phyloP scores from a whole-genome alignment of 2,329 filamentous ascomycete species.

The Fusarium kyushuense region DNA sequence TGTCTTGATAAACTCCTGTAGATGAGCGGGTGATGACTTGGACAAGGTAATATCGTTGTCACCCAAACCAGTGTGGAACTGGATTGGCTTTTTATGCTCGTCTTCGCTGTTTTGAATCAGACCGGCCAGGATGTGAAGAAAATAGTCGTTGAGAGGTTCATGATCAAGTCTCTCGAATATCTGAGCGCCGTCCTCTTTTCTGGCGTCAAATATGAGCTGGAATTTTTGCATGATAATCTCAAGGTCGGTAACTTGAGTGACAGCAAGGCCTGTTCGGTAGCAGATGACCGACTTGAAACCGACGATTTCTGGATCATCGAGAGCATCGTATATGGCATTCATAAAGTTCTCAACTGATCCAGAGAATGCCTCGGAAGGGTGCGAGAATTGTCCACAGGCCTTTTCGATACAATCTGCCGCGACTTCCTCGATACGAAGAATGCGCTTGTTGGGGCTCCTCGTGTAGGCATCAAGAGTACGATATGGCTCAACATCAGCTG shows the following conservation, averaged over 20 bases:
- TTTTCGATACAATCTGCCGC: conserved; percentile 72
- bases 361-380: conserved; percentile 45
- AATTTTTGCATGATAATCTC: conserved; percentile 58
- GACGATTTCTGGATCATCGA: conserved; percentile 75
- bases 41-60: conserved; percentile 81
- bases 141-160: conserved; percentile 74
- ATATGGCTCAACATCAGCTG: conserved; percentile 68
- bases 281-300: conserved; percentile 88
- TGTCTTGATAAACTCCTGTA: conserved; percentile 78
- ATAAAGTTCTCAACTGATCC: conserved; percentile 55
- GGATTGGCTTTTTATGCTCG: conserved; percentile 75
- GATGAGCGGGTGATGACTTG: conserved; percentile 77
- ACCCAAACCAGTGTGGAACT: conserved; percentile 86
- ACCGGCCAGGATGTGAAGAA: conserved; percentile 74
- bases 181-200: conserved; percentile 22
- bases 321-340: conserved; percentile 63
- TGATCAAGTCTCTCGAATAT: conserved; percentile 69
- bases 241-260: conserved; percentile 61
- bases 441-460: conserved; percentile 73
- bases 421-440: conserved; percentile 81
- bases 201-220: conserved; percentile 50
- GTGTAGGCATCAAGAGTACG: conserved; percentile 76
- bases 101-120: conserved; percentile 63
- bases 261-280: conserved; percentile 79
- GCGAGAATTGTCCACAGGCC: conserved; percentile 52